A percentile compares a stretch with the other conserved stretches of the same genome.
phyloP scores from a whole-genome alignment of 2,329 filamentous ascomycete genomes.

The Sordariomycetes sp. region DNA sequence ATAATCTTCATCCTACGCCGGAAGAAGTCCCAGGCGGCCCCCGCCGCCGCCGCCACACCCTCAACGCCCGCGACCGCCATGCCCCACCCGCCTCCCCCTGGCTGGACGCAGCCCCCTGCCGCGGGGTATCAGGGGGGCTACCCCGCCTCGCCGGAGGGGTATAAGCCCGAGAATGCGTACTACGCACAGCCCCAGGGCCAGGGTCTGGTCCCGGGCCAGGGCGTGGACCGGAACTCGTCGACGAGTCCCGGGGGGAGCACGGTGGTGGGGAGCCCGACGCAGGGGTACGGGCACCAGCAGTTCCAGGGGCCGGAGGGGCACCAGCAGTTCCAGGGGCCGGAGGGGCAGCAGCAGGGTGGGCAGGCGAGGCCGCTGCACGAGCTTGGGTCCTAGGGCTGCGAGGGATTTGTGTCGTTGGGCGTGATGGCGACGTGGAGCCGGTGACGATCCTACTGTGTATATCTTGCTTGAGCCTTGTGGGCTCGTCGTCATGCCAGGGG shows the following conservation, averaged over 20 bases:
- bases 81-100: conserved; percentile 8
- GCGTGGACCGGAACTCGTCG: background rate
- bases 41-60: conserved; percentile 1
- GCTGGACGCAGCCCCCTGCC: background rate
- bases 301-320: background rate
- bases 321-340: background rate
- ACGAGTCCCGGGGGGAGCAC: background rate
- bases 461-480: too few relatives aligned
- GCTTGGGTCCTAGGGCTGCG: too few relatives aligned
- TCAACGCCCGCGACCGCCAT: conserved; percentile 4
- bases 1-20: conserved; percentile 17
- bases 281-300: background rate
- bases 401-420: too few relatives aligned
- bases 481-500: too few relatives aligned
- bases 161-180: background rate
- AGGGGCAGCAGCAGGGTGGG: too few relatives aligned
- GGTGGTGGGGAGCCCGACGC: background rate
- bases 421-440: too few relatives aligned
- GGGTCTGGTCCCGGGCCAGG: background rate
- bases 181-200: background rate
- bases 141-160: background rate
- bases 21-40: conserved; percentile 13
- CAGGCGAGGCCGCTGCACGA: too few relatives aligned
- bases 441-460: too few relatives aligned
- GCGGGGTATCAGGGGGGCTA: background rate